Evolutionary conservation across 768 basidiomycete species (phyloP).

Genomic region (Artomyces pyxidatus): DNA sequence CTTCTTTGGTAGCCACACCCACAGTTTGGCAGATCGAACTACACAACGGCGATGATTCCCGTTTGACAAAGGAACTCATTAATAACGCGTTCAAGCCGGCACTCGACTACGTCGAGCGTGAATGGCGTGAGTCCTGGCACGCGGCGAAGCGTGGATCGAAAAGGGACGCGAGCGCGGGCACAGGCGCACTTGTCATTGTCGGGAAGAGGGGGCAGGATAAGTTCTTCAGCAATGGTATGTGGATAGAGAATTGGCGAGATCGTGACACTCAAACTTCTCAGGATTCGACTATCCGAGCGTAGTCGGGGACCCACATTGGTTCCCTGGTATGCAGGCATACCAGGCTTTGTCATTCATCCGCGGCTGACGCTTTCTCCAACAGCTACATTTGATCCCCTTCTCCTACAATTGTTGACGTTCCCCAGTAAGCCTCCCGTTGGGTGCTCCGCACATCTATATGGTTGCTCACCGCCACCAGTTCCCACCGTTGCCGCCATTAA

Average conservation of each 20-base stretch:
- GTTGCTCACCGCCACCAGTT: slow-evolving; percentile 32
- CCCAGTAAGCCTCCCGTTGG: slow-evolving; percentile 45
- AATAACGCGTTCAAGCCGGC: slow-evolving; percentile 58
- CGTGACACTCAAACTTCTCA: slow-evolving; percentile 17
- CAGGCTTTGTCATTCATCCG: too few species aligned
- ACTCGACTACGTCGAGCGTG: slow-evolving; percentile 60
- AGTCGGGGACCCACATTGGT: slow-evolving; percentile 49
- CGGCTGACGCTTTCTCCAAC: background rate
- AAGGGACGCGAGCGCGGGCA: slow-evolving; percentile 42
- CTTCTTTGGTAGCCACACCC: too few species aligned
- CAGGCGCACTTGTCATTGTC: slow-evolving; percentile 69
- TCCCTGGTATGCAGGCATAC: slow-evolving; percentile 48
- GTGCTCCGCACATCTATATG: background rate
- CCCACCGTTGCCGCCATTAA: slow-evolving; percentile 76
- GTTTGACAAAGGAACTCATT: slow-evolving; percentile 52
- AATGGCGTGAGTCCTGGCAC: slow-evolving; percentile 53
- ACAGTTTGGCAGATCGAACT: slow-evolving; percentile 72
- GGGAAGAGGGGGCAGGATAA: slow-evolving; percentile 73
- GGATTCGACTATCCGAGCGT: slow-evolving; percentile 58
- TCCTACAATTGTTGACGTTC: slow-evolving; percentile 62
- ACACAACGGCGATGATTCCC: slow-evolving; percentile 70
- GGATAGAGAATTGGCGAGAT: background rate
- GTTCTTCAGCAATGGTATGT: slow-evolving; percentile 78
- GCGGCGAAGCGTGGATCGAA: slow-evolving; percentile 20
- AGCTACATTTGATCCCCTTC: slow-evolving; percentile 56